A percentile compares a stretch with the other conserved stretches of the same genome.
Evolutionary conservation across 306 rosid genomes (phyloP).

Genomic region (Vicia faba): DNA sequence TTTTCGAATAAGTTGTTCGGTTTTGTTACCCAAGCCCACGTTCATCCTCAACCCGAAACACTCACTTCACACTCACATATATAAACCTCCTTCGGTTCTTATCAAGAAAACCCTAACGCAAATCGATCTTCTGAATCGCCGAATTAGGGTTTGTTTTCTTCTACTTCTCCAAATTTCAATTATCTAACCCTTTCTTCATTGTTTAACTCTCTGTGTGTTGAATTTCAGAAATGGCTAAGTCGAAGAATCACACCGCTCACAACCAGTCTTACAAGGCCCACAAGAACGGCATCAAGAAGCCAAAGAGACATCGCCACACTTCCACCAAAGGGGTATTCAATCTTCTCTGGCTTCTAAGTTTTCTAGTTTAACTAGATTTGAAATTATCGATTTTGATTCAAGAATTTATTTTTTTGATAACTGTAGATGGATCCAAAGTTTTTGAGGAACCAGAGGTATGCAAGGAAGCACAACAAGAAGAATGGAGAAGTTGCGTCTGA

Average conservation of each 20-base stretch:
- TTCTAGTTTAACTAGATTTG: too few species aligned
- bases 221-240: constrained; percentile 90
- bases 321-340: constrained; percentile 91
- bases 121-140: too few species aligned
- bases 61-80: background rate
- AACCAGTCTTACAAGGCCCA: constrained; percentile 99
- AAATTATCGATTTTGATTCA: background rate
- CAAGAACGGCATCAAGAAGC: constrained; percentile 95
- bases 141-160: constrained; percentile 26
- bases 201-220: background rate
- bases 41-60: too few species aligned
- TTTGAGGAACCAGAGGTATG: constrained; percentile 99
- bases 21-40: too few species aligned
- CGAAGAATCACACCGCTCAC: constrained; percentile 99
- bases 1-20: too few species aligned
- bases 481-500: constrained; percentile 51
- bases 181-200: background rate
- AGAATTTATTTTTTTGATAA: background rate
- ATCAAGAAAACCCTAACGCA: constrained; percentile 51
- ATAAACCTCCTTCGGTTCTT: background rate
- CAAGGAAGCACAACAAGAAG: constrained; percentile 93
- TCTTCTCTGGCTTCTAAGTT: too few species aligned
- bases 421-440: constrained; percentile 96
- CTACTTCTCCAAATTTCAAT: background rate
- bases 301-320: constrained; percentile 90